These are phyloP conservation scores for Neckera pumila DNA, from an alignment of 225 moss, liverwort and hornwort species.

Conservation along the genomic window DNA sequence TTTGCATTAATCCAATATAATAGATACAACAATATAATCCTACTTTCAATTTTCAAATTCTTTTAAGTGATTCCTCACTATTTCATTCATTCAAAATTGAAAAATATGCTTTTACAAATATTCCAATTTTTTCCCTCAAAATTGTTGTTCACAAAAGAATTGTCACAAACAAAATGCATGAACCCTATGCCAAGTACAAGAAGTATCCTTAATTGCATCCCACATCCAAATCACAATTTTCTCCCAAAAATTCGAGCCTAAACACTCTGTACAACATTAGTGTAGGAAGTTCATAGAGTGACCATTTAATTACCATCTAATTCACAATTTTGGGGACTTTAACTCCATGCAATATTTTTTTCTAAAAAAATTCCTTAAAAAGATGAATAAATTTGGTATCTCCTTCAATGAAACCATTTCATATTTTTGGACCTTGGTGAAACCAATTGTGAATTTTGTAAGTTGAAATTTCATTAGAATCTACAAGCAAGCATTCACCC, in stretches of 20 bases:
- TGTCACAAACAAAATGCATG: background rate
- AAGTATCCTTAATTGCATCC: too few species aligned
- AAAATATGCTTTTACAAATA: background rate
- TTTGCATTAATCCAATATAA: background rate
- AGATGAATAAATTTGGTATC: background rate
- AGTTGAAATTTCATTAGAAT: background rate
- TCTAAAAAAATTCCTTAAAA: background rate
- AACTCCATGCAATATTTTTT: background rate
- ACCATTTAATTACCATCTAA: too few species aligned
- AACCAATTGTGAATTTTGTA: background rate
- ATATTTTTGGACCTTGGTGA: fast-evolving
- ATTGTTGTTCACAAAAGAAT: fast-evolving
- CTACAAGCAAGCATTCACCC: background rate
- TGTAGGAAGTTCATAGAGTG: background rate
- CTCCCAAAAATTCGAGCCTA: background rate
- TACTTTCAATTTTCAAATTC: background rate
- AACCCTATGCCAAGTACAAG: background rate
- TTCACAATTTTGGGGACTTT: background rate
- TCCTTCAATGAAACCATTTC: fast-evolving
- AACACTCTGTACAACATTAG: background rate
- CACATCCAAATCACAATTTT: background rate
- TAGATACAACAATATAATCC: background rate
- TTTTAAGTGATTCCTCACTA: background rate
- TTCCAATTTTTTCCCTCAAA: background rate
- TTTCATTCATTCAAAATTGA: background rate